A percentile compares a stretch with the other conserved stretches of the same genome.
Evolutionary conservation across 2,329 filamentous ascomycete genomes (phyloP).

Genomic region (Dactylellina cionopaga): DNA sequence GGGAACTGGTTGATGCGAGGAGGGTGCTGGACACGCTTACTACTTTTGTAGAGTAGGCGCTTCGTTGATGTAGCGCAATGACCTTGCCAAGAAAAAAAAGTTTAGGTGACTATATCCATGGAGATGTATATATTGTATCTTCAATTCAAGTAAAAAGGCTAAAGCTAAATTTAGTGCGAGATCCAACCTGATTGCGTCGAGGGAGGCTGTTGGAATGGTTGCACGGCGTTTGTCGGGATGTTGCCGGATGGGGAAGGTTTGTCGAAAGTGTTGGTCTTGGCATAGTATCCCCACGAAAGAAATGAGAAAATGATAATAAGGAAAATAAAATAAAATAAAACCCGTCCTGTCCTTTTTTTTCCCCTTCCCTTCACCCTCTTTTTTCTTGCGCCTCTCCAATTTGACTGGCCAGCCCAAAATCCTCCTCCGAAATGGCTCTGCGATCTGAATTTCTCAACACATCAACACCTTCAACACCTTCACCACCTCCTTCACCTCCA

Average conservation of each 20-base stretch:
- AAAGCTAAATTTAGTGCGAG: too few species aligned
- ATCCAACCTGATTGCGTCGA: background rate
- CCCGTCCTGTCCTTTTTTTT: too few species aligned
- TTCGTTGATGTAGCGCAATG: too few species aligned
- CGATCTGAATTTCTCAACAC: conserved; percentile 35
- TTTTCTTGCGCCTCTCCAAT: conserved; percentile 35
- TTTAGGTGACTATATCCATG: too few species aligned
- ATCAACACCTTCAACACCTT: conserved; percentile 50
- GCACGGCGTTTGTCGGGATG: conserved; percentile 8
- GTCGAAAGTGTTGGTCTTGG: background rate
- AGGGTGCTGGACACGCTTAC: background rate
- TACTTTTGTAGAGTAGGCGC: too few species aligned
- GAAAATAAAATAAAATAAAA: background rate
- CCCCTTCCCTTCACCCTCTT: background rate
- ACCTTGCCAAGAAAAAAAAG: too few species aligned
- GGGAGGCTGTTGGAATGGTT: conserved; percentile 3
- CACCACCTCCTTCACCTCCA: conserved; percentile 38
- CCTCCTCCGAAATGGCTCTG: conserved; percentile 10
- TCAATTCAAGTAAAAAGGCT: background rate
- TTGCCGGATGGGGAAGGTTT: conserved; percentile 15
- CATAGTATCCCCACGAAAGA: background rate
- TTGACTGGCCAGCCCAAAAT: conserved; percentile 13
- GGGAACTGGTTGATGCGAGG: background rate
- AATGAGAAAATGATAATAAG: background rate
- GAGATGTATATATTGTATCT: too few species aligned